A percentile compares a stretch with the other conserved stretches of the same genome.
Evolutionary conservation across 2,329 filamentous ascomycete species (phyloP).

Genomic region (Sordariomycetes sp.): DNA sequence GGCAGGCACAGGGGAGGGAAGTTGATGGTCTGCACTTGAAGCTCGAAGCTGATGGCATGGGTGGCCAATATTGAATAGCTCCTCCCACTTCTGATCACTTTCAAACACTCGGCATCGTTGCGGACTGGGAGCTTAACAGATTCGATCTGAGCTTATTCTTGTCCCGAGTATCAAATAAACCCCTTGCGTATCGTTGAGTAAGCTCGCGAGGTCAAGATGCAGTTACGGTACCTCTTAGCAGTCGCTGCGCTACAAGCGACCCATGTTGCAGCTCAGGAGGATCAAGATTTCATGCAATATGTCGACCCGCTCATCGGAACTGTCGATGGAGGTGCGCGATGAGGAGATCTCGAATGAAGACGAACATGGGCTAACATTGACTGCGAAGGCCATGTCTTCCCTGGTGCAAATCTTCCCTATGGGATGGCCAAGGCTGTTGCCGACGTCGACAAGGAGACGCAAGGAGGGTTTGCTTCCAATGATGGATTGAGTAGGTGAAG

Average conservation of each 20-base stretch:
- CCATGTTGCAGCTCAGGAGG: not conserved
- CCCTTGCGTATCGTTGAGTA: too few species aligned
- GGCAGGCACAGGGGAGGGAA: too few species aligned
- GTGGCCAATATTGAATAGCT: too few species aligned
- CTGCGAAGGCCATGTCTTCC: constrained; percentile 28
- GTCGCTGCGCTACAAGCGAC: not conserved
- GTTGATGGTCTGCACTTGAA: too few species aligned
- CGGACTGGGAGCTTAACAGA: too few species aligned
- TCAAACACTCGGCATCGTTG: too few species aligned
- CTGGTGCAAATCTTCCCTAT: constrained; percentile 32
- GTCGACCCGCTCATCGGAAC: constrained; percentile 5
- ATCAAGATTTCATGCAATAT: not conserved
- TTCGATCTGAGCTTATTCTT: too few species aligned
- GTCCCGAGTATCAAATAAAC: too few species aligned
- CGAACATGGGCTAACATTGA: not conserved
- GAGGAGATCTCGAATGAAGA: not conserved
- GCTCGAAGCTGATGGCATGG: too few species aligned
- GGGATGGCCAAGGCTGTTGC: constrained; percentile 49
- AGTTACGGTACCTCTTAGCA: not conserved
- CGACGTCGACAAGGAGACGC: constrained; percentile 33
- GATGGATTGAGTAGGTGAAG: constrained; percentile 1
- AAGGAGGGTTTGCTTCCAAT: constrained; percentile 5
- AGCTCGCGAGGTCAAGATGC: too few species aligned
- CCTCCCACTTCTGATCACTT: too few species aligned
- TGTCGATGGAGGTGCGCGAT: constrained; percentile 2